These are phyloP conservation scores for Auxenochlorella pyrenoidosa DNA, from an alignment of 139 green algal genomes.

Conservation along the genomic window DNA sequence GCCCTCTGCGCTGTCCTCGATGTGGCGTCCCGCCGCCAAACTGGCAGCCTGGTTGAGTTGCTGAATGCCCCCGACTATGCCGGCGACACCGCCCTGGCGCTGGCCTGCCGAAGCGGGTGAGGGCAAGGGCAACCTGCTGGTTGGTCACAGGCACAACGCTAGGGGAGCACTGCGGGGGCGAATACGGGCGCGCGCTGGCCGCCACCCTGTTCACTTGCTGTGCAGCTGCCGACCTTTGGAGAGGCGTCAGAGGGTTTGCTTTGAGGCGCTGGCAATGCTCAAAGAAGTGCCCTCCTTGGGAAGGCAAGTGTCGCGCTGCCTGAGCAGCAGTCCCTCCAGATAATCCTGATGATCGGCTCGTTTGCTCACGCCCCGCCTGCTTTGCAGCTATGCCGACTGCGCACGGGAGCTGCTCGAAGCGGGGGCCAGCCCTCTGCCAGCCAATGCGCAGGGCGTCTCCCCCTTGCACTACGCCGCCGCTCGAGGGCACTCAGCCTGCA, in stretches of 20 bases:
- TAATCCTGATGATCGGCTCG: no score
- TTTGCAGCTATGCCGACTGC: neutral
- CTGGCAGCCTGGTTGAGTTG: neutral
- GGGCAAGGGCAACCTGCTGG: neutral
- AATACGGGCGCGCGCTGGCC: no score
- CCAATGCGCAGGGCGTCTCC: neutral
- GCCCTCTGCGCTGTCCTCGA: constrained; percentile 11
- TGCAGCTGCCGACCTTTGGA: no score
- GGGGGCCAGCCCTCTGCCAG: constrained; percentile 8
- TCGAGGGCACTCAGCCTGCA: constrained; percentile 7
- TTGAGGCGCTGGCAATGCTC: neutral
- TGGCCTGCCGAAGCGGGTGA: constrained; percentile 20
- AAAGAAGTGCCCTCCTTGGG: neutral
- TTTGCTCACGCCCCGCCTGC: no score
- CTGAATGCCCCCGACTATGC: constrained; percentile 1
- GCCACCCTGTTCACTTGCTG: no score
- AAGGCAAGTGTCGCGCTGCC: no score
- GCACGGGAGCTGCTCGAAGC: constrained; percentile 18
- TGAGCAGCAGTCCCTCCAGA: no score
- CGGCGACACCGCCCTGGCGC: constrained; percentile 12
- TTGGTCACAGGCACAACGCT: no score
- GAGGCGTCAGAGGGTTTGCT: no score
- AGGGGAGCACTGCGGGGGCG: no score
- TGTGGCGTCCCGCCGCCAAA: neutral
- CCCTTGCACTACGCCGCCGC: neutral